Percentiles rank a stretch among this genome's conserved stretches.
Conservation (phyloP, 1,139 yeast genomes). For the Geotrichum carabidarum region DNA sequence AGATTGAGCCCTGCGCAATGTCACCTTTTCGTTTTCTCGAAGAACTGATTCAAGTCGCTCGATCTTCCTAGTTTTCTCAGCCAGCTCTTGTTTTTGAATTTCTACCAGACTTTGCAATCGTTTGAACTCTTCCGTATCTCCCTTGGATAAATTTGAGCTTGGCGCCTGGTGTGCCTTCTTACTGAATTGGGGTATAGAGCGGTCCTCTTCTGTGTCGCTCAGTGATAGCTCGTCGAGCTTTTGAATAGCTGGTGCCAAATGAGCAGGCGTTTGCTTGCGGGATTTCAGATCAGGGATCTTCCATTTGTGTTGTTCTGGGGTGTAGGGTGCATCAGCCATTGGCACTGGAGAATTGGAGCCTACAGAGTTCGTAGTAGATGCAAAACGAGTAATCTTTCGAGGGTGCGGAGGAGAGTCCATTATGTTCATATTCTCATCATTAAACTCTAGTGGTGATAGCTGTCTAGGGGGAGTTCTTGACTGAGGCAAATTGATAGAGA, state of each 20-base stretch:
- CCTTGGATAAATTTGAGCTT: background rate
- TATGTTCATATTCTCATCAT: background rate
- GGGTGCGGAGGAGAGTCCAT: background rate
- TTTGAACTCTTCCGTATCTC: constrained; percentile 2
- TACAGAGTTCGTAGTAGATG: background rate
- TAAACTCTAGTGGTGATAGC: background rate
- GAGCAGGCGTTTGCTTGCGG: constrained; percentile 3
- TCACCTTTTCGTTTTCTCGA: background rate
- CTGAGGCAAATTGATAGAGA: background rate
- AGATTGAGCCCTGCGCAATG: background rate
- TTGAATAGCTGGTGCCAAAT: background rate
- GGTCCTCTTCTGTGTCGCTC: constrained; percentile 8
- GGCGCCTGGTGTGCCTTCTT: too few species aligned
- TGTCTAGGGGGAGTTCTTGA: background rate
- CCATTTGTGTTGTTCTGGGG: background rate
- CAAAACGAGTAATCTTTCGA: background rate
- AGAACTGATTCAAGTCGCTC: background rate
- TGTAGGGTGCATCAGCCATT: background rate
- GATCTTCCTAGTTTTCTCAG: background rate
- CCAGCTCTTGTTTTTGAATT: background rate
- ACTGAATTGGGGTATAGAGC: too few species aligned
- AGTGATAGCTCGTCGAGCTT: constrained; percentile 5
- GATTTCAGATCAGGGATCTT: background rate
- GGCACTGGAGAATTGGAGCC: background rate
- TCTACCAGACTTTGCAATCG: background rate